Evolutionary conservation across 345 rosid species (phyloP), one percentile per base, ranked within the genome.

Genomic region (Odontarrhena argentea): DNA sequence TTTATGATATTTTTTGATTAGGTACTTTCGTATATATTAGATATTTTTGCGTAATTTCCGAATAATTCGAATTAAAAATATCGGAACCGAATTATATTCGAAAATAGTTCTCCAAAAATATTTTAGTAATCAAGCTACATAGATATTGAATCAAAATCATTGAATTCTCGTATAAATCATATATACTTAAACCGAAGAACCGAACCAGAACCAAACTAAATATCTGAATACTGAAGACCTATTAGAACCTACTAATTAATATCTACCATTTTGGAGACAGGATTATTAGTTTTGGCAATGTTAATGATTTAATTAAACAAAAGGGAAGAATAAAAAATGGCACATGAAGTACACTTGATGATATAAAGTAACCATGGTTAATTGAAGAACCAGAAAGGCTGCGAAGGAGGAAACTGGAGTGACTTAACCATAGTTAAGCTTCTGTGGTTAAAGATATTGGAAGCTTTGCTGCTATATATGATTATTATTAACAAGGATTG

Each of bases 341-440:
- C 2, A 51, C 58, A 28, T 18, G 30, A 66, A 73, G 67, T 59
- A 73, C 71, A 59, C 7, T 51, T 56, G 80, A 67, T 68, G 87
- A 85, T 84, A 85, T 85, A 85, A 85, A 81, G 91, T 83, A 83
- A 87, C 86, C 81, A 81, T 49, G 79, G 85, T 85, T 76, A 74
- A 6, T 5, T 1, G 9, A 47, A 45, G 8, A 47, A 44, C 70
- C 45, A 43, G 70, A 65, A 71, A 57, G 24, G 26, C 26, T 3
- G 41, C 11, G 35, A 18, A 34, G 58, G 68, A 69, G 11, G 61
- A 78, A 81, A 75, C 70, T 61, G 74, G 77, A 82, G 67, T 68
- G 7, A 13, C 43, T 18, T 76, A 83, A 79, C 87, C 75, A 56
- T 80, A 82, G 89, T 85, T 85, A 73, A 70, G 35, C 40, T 70